Percentiles rank a stretch among this genome's conserved stretches.
These are phyloP conservation scores for Punica granatum DNA, from an alignment of 345 rosid genomes.

Conservation along the genomic window DNA sequence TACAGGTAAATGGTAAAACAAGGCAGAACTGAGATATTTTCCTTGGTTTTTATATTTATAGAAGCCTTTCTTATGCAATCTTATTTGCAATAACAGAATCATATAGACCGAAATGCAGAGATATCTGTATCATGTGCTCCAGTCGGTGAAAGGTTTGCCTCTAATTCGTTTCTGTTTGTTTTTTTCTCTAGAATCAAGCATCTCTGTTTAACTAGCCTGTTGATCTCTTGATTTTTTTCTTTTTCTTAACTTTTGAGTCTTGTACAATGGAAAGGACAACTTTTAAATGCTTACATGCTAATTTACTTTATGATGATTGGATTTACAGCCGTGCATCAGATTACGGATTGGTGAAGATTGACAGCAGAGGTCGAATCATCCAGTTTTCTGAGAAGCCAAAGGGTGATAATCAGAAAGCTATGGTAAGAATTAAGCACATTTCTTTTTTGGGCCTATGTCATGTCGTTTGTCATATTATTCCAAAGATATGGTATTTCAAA, in stretches of 20 bases:
- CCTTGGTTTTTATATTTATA: background rate
- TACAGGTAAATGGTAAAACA: constrained; percentile 42
- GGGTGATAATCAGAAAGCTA: constrained; percentile 63
- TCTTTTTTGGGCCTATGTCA: background rate
- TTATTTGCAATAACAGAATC: constrained; percentile 46
- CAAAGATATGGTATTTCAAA: background rate
- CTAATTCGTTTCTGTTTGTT: constrained; percentile 12
- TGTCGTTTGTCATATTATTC: background rate
- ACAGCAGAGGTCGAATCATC: constrained; percentile 51
- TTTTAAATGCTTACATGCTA: background rate
- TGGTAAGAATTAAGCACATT: constrained; percentile 38
- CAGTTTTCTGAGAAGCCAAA: constrained; percentile 85
- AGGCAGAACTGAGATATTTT: background rate
- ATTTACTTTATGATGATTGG: background rate
- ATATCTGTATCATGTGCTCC: constrained; percentile 78
- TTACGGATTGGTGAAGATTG: constrained; percentile 79
- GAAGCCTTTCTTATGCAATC: background rate
- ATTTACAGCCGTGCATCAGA: constrained; percentile 80
- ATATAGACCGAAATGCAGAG: constrained; percentile 67
- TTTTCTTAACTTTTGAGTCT: background rate
- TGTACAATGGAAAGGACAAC: background rate
- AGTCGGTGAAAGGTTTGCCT: constrained; percentile 51
- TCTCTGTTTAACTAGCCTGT: background rate
- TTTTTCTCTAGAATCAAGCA: background rate
- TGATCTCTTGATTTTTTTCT: background rate